Base-by-base conservation (phyloP, 768 basidiomycete species). In the Trametes coccinea region DNA sequence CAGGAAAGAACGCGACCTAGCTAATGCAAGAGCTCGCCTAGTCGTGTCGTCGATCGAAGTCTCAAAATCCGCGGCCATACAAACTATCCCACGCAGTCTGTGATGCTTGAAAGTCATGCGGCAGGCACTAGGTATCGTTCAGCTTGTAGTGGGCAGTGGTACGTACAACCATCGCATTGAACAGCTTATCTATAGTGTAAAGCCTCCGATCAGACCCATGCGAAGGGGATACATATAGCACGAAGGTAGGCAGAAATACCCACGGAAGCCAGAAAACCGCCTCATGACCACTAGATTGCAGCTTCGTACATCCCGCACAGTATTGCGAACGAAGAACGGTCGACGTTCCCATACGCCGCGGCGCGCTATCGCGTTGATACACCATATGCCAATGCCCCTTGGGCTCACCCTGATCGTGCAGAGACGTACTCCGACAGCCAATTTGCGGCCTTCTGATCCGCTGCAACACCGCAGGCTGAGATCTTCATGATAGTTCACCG, bases 111-210 rank as follows among this genome's bases (percentile, higher is more conserved):
- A 5, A n/a, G n/a, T 43, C 41, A 43, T 43, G 41, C 5, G 39
- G 41, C 9, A 43, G 41, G 41, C 5, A 43, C 14, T n/a, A 14
- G 14, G 41, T 16, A 16, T n/a, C 41, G 41, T n/a, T 2, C 41
- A 8, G 41, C 41, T 43, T n/a, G 41, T 5, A n/a, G 41, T 14
- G 4, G 9, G n/a, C 34, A 6, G 14, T 6, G 14, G 41, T 4
- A 8, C 14, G 41, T n/a, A 5, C 41, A 43, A 43, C 9, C 4
- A 4, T 43, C n/a, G 41, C 41, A 43, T 43, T 43, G 8, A 37
- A 34, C 60, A 31, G 39, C 37, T 56, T 61, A 61, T 62, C 55
- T 52, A 56, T 62, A 51, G 22, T 6, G 29, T 30, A 62, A 31
- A 62, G 55, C 49, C 16, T 40, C 61, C 61, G 54, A 56, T 52